Percentiles rank a stretch among this genome's conserved stretches.
phyloP scores from a whole-genome alignment of 148 eudicot genomes.

The Chenopodium suecicum region DNA sequence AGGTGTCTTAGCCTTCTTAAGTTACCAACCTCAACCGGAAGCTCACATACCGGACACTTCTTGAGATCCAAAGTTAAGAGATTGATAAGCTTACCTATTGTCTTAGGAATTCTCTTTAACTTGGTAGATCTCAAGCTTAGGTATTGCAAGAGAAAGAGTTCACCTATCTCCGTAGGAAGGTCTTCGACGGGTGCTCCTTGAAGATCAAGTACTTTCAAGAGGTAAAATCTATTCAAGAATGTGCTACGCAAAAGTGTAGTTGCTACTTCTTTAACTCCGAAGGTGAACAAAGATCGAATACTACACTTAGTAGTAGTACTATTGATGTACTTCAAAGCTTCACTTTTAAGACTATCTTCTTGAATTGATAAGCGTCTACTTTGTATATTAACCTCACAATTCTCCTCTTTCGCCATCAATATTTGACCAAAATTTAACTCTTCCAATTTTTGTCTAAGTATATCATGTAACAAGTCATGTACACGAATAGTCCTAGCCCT shows the following conservation, averaged over 20 bases:
- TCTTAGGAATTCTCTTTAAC: slow-evolving; percentile 27
- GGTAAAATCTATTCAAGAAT: background rate
- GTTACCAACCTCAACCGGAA: background rate
- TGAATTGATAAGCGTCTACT: slow-evolving; percentile 10
- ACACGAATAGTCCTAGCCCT: background rate
- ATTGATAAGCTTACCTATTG: slow-evolving; percentile 29
- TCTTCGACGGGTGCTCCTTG: slow-evolving; percentile 19
- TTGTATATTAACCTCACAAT: background rate
- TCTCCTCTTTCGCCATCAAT: background rate
- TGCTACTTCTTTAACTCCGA: background rate
- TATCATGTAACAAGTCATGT: slow-evolving; percentile 3
- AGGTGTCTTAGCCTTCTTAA: slow-evolving; percentile 22
- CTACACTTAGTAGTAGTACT: background rate
- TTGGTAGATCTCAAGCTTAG: slow-evolving; percentile 31
- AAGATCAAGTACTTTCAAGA: slow-evolving; percentile 33
- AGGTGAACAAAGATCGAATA: background rate
- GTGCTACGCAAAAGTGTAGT: background rate
- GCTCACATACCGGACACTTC: slow-evolving; percentile 14
- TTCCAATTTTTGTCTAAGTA: background rate
- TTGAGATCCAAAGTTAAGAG: slow-evolving; percentile 42
- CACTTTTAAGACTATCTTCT: background rate
- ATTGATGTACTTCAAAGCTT: background rate
- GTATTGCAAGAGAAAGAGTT: slow-evolving; percentile 31
- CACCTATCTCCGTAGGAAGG: slow-evolving; percentile 21
- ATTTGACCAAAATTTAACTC: background rate